Evolutionary conservation across 805 yeast genomes (phyloP).

Genomic region (Metschnikowia orientalis): DNA sequence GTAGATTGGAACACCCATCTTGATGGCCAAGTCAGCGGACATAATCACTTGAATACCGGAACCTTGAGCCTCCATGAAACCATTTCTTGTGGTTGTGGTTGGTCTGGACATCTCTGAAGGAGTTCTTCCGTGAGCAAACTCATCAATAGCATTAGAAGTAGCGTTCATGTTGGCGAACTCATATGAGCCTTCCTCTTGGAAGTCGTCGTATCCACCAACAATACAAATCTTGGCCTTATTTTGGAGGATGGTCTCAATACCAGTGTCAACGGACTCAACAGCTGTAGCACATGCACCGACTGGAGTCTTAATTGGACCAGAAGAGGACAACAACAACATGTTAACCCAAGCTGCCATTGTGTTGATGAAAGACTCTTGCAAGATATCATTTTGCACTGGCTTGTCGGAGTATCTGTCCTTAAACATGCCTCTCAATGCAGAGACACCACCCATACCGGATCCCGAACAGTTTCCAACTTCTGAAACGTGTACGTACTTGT

Average conservation of each 20-base stretch:
- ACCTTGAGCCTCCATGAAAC: conserved; percentile 99
- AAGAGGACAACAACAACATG: conserved; percentile 92
- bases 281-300: conserved; percentile 99
- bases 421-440: conserved; percentile 97
- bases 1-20: conserved; percentile 99
- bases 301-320: conserved; percentile 99
- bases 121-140: conserved; percentile 92
- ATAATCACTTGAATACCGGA: conserved; percentile 95
- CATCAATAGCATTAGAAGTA: conserved; percentile 84
- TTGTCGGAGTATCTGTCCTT: conserved; percentile 87
- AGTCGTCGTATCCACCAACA: conserved; percentile 99
- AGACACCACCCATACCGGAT: conserved; percentile 99
- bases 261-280: conserved; percentile 93
- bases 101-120: conserved; percentile 99
- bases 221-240: conserved; percentile 95
- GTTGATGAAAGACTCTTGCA: conserved; percentile 97
- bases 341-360: conserved; percentile 99
- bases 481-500: conserved; percentile 95
- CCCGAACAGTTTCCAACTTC: conserved; percentile 99
- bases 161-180: conserved; percentile 99
- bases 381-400: conserved; percentile 95
- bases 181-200: conserved; percentile 97
- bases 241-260: conserved; percentile 86
- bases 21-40: conserved; percentile 89
- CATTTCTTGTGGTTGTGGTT: conserved; percentile 90